Conservation (phyloP, 2,329 filamentous ascomycete species). For the Pezicula radicicola region DNA sequence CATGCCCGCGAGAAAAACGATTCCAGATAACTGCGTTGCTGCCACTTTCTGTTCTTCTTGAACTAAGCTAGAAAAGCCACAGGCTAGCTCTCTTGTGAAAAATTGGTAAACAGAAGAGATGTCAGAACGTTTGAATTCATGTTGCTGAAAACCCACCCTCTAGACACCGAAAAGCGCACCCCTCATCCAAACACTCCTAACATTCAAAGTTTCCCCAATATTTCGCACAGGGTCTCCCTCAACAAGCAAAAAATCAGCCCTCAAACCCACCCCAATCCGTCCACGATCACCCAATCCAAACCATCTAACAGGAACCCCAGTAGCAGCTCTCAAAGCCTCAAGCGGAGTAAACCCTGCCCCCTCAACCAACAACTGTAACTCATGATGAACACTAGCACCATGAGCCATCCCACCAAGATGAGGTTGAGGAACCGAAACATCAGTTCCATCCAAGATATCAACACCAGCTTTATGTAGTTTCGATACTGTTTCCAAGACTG, state of each 20-base stretch:
- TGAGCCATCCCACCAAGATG: not conserved
- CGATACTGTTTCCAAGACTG: slow-evolving; percentile 3
- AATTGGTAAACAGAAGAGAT: too few species aligned
- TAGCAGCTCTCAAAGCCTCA: slow-evolving; percentile 25
- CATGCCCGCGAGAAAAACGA: too few species aligned
- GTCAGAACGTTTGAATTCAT: too few species aligned
- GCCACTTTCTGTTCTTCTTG: too few species aligned
- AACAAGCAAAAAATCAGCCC: slow-evolving; percentile 27
- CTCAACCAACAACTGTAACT: slow-evolving; percentile 23
- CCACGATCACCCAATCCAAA: slow-evolving; percentile 24
- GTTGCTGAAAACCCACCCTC: too few species aligned
- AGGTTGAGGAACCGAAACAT: slow-evolving; percentile 2
- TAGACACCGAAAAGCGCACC: not conserved
- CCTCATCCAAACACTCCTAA: slow-evolving; percentile 24
- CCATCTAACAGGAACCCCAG: slow-evolving; percentile 13
- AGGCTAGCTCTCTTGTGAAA: too few species aligned
- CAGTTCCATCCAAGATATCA: slow-evolving; percentile 14
- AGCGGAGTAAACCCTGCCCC: slow-evolving; percentile 19
- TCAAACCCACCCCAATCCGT: slow-evolving; percentile 18
- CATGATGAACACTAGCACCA: slow-evolving; percentile 19
- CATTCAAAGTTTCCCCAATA: slow-evolving; percentile 23
- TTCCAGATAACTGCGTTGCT: too few species aligned
- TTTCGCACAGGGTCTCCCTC: slow-evolving; percentile 23
- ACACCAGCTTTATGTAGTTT: slow-evolving; percentile 10
- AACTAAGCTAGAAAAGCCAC: too few species aligned